A percentile compares a stretch with the other conserved stretches of the same genome.
Evolutionary conservation across 495 filamentous ascomycete genomes (phyloP).

Genomic region (Penicillium fimorum): DNA sequence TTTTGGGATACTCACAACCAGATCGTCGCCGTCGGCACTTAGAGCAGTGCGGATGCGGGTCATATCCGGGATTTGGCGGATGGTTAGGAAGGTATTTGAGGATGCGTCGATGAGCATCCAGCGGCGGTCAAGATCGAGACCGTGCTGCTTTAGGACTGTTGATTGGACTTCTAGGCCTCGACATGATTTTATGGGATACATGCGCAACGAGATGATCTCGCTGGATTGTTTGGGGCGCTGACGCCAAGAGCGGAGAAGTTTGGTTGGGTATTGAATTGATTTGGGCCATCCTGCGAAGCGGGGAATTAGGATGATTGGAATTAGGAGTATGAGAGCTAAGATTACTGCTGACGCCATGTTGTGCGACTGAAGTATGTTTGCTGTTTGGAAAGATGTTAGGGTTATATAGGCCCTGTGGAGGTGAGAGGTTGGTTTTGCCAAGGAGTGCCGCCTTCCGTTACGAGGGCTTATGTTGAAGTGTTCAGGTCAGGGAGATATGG

Average conservation of each 20-base stretch:
- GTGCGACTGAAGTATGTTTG: slow-evolving; percentile 3
- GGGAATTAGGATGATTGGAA: slow-evolving; percentile 19
- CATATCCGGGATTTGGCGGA: slow-evolving; percentile 45
- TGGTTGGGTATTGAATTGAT: slow-evolving; percentile 8
- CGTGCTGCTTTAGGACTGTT: slow-evolving; percentile 64
- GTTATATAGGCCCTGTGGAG: no score
- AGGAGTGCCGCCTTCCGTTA: neutral
- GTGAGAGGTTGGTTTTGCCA: neutral
- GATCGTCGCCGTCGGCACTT: slow-evolving; percentile 22
- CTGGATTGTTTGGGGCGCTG: slow-evolving; percentile 23
- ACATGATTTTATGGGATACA: slow-evolving; percentile 92
- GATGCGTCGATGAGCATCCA: slow-evolving; percentile 47
- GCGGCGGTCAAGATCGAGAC: slow-evolving; percentile 76
- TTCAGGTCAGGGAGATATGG: neutral
- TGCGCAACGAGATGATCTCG: slow-evolving; percentile 54
- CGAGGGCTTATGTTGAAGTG: neutral
- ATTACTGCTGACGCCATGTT: slow-evolving; percentile 7
- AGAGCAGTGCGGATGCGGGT: slow-evolving; percentile 42
- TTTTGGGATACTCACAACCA: slow-evolving; percentile 30
- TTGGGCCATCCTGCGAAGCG: slow-evolving; percentile 18
- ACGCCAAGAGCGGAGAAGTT: slow-evolving; percentile 16
- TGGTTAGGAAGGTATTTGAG: slow-evolving; percentile 41
- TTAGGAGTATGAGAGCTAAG: slow-evolving; percentile 17
- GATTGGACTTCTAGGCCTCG: slow-evolving; percentile 68
- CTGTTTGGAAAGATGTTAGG: neutral